These are phyloP conservation scores for Ophiostoma angusticollis DNA, from an alignment of 2,329 filamentous ascomycete genomes.

Conservation along the genomic window DNA sequence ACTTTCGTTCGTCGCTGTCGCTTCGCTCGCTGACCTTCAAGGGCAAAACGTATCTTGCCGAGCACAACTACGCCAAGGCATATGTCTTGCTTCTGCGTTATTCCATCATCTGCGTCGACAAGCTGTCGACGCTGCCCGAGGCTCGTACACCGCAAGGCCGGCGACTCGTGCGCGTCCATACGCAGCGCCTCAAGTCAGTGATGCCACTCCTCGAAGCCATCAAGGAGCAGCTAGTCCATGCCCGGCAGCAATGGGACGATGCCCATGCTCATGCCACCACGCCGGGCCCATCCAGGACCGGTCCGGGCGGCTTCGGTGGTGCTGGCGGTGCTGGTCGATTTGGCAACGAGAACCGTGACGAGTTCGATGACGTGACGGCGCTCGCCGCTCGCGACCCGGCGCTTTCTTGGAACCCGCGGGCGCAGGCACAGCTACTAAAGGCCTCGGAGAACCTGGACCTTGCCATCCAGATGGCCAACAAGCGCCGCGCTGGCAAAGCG, in stretches of 20 bases:
- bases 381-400: slow-evolving; percentile 48
- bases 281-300: too few species aligned
- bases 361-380: slow-evolving; percentile 28
- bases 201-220: slow-evolving; percentile 62
- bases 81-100: slow-evolving; percentile 89
- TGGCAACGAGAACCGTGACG: slow-evolving; percentile 18
- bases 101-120: slow-evolving; percentile 67
- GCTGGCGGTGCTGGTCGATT: too few species aligned
- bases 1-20: background rate
- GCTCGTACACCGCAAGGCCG: slow-evolving; percentile 53
- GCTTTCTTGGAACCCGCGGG: slow-evolving; percentile 29
- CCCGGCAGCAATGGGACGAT: slow-evolving; percentile 60
- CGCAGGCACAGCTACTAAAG: slow-evolving; percentile 46
- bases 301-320: too few species aligned
- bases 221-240: slow-evolving; percentile 62
- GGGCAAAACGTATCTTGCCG: slow-evolving; percentile 73
- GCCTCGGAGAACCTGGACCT: slow-evolving; percentile 60
- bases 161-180: slow-evolving; percentile 42
- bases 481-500: slow-evolving; percentile 50
- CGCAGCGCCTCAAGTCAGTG: slow-evolving; percentile 41
- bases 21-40: slow-evolving; percentile 24
- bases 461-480: slow-evolving; percentile 62
- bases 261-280: too few species aligned
- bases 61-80: slow-evolving; percentile 76
- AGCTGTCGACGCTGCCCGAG: slow-evolving; percentile 65